Base-by-base conservation (phyloP, 2,329 filamentous ascomycete genomes). In the Hymenoscyphus albidus region DNA sequence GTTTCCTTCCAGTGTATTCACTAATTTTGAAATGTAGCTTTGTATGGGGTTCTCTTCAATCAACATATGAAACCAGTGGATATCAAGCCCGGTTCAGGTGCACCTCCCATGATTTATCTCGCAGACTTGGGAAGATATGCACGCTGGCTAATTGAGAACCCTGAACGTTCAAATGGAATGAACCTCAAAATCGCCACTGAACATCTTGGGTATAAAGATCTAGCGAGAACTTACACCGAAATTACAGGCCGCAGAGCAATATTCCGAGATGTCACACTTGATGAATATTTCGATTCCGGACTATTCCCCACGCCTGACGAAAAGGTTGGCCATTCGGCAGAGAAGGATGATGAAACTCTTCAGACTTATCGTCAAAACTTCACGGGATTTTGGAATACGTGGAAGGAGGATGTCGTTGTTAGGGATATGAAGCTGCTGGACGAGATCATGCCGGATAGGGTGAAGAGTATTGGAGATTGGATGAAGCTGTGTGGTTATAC, bases 111-210 rank as follows among this genome's bases (percentile, higher is more conserved):
- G 27, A 65, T 70, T n/a, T 60, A 62, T 16, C 62, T 70, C 4
- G 65, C 71, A 14, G 63, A 65, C 38, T 62, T 73, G 27, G 64
- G 68, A 1, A 66, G 68, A 22, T 73, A 73, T 51, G 68, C 54
- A 4, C 62, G 62, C 13, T 73, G 71, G 71, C 59, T 70, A 9
- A 68, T 73, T 39, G 65, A 70, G 39, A 59, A 71, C 58, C 66
- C 66, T 2, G 10, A 48, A 1, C 48, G 67, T 40, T 67, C 69
- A 18, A 66, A 65, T 3, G 71, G 71, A 0, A 42, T 73, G 18
- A 55, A 69, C 38, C 65, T 73, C 5, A 59, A 62, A 38, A 65
- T 73, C 1, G 65, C 65, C 5, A 72, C 67, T 1, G 71, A 69
- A 9, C 63, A 70, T 40, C 60, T 71, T 10, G 61, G 58, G 18